phyloP scores from a whole-genome alignment of 1,139 yeast species.

The Nakaseomyces uthaithaninus region DNA sequence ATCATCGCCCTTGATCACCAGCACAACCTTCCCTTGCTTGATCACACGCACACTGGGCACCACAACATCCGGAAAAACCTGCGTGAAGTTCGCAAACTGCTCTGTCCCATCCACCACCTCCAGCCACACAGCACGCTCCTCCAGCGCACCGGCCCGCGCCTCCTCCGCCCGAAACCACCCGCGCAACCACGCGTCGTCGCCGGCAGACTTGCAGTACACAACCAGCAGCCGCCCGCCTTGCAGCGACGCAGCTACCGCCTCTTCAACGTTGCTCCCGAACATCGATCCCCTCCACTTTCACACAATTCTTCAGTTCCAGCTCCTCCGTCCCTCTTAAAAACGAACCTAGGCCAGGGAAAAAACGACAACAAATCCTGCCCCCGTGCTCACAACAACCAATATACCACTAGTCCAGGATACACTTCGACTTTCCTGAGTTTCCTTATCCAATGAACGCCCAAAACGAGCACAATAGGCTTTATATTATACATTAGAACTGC shows the following conservation, averaged over 20 bases:
- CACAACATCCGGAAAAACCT: conserved; percentile 40
- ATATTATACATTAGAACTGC: no score
- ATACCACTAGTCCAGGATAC: no score
- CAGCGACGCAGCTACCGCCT: conserved; percentile 22
- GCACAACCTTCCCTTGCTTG: conserved; percentile 40
- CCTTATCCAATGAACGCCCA: no score
- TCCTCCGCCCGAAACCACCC: conserved; percentile 24
- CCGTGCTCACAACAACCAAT: no score
- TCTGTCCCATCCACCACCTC: conserved; percentile 39
- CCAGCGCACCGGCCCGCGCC: conserved; percentile 11
- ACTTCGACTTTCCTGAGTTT: no score
- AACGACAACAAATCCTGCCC: no score
- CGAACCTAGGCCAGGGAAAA: no score
- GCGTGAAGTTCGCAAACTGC: conserved; percentile 44
- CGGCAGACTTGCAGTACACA: conserved; percentile 20
- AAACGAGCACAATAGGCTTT: no score
- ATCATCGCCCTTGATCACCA: conserved; percentile 34
- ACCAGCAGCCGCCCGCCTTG: conserved; percentile 18
- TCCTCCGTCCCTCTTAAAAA: no score
- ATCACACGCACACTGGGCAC: conserved; percentile 47
- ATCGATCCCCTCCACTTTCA: conserved; percentile 8
- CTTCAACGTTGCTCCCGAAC: conserved; percentile 20
- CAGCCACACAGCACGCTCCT: conserved; percentile 35
- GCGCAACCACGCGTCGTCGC: conserved; percentile 21
- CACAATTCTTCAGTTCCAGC: no score